These are phyloP conservation scores for Trichoderma asperelloides DNA, from an alignment of 495 filamentous ascomycete species.

Conservation along the genomic window DNA sequence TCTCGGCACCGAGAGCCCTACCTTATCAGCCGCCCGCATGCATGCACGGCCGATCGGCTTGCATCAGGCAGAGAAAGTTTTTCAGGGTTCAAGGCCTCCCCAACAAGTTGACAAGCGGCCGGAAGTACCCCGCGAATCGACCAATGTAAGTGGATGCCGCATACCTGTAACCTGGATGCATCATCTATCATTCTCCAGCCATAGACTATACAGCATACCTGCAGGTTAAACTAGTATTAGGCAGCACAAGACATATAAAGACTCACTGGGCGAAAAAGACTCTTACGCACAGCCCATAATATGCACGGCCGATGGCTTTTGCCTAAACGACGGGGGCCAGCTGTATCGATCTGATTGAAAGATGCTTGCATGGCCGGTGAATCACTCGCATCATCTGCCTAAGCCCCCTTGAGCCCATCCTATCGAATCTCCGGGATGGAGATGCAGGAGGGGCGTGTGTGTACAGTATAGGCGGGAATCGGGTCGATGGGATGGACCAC, in stretches of 20 bases:
- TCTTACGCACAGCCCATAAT: background rate
- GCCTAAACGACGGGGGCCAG: background rate
- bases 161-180: no score
- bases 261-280: background rate
- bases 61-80: background rate
- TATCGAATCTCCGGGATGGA: background rate
- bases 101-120: background rate
- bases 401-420: background rate
- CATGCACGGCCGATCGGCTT: conserved; percentile 7
- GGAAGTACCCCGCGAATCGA: background rate
- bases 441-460: background rate
- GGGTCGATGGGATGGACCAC: background rate
- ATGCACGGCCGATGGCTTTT: background rate
- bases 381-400: conserved; percentile 4
- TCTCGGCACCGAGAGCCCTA: background rate
- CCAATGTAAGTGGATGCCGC: background rate
- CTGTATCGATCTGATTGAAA: background rate
- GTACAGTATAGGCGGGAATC: background rate
- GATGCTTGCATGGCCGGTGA: background rate
- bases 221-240: background rate
- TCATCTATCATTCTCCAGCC: no score
- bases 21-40: background rate
- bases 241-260: background rate
- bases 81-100: background rate
- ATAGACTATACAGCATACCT: background rate